These are phyloP conservation scores for Phycomyces nitens DNA, from an alignment of 192 early-diverging fungal genomes.

Conservation along the genomic window DNA sequence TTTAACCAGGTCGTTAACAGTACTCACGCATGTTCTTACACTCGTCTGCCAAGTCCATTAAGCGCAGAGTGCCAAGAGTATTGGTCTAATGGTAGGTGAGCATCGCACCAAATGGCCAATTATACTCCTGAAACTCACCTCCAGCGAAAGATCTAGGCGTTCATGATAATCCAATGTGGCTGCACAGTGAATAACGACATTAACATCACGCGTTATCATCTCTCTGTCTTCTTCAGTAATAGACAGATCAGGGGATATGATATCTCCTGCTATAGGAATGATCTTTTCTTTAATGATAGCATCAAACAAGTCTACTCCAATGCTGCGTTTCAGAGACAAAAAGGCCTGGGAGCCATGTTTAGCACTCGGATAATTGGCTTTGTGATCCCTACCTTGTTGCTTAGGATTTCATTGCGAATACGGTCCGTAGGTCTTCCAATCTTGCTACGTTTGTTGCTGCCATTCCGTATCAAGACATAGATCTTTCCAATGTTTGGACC, in stretches of 20 bases:
- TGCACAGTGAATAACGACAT: slow-evolving; percentile 49
- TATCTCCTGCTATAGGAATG: slow-evolving; percentile 44
- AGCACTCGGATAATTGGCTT: background rate
- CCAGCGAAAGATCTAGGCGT: slow-evolving; percentile 44
- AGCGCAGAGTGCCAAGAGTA: slow-evolving; percentile 36
- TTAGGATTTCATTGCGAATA: slow-evolving; percentile 32
- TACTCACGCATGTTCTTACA: slow-evolving; percentile 32
- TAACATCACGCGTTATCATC: slow-evolving; percentile 36
- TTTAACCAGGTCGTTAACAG: background rate
- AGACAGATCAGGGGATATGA: slow-evolving; percentile 40
- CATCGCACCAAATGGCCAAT: background rate
- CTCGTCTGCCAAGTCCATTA: slow-evolving; percentile 41
- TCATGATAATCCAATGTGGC: slow-evolving; percentile 50
- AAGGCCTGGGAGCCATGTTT: slow-evolving; percentile 29
- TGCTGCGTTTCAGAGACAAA: slow-evolving; percentile 35
- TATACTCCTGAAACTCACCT: slow-evolving; percentile 32
- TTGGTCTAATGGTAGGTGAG: slow-evolving; percentile 22
- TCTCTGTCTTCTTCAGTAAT: slow-evolving; percentile 39
- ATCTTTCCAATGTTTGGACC: slow-evolving; percentile 36
- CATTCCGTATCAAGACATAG: slow-evolving; percentile 28
- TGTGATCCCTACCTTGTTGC: slow-evolving; percentile 22
- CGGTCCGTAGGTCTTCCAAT: slow-evolving; percentile 33
- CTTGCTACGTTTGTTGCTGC: slow-evolving; percentile 32
- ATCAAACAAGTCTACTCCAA: slow-evolving; percentile 35
- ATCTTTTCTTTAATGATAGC: slow-evolving; percentile 39